A percentile compares a stretch with the other conserved stretches of the same genome.
These are phyloP conservation scores for Scolecobasidium constrictum DNA, from an alignment of 2,329 filamentous ascomycete species.

Conservation along the genomic window DNA sequence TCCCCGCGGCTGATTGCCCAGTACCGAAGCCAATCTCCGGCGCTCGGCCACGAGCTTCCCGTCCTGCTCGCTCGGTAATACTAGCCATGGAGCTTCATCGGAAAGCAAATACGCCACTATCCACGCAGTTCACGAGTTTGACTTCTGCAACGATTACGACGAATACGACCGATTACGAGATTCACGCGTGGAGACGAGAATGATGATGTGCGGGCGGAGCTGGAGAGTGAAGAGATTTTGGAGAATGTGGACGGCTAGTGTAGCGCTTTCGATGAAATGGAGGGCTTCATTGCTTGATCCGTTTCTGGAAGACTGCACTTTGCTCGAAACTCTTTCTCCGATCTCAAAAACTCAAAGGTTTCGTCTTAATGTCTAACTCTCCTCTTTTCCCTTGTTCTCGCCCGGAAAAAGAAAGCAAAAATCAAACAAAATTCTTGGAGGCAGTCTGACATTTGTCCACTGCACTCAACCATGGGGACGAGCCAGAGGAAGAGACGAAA, in stretches of 20 bases:
- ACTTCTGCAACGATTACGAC: background rate
- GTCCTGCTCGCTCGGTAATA: constrained; percentile 3
- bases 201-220: background rate
- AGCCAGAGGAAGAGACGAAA: too few relatives aligned
- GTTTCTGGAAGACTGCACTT: too few relatives aligned
- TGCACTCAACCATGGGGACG: too few relatives aligned
- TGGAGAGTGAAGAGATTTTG: too few relatives aligned
- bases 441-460: too few relatives aligned
- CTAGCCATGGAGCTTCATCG: too few relatives aligned
- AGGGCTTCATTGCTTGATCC: constrained; percentile 10
- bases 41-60: constrained; percentile 3
- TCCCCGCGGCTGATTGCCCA: constrained; percentile 9
- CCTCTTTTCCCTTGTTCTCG: too few relatives aligned
- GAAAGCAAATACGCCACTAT: background rate
- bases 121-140: background rate
- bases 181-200: background rate
- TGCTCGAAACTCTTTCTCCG: too few relatives aligned
- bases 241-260: too few relatives aligned
- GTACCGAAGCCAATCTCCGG: constrained; percentile 7
- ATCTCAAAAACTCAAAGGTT: too few relatives aligned
- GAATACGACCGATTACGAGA: background rate
- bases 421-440: background rate
- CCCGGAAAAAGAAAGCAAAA: too few relatives aligned
- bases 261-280: constrained; percentile 1
- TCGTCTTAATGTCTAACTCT: too few relatives aligned